phyloP scores from a whole-genome alignment of 2,329 filamentous ascomycete genomes.

The Pestalotiopsis sp. region DNA sequence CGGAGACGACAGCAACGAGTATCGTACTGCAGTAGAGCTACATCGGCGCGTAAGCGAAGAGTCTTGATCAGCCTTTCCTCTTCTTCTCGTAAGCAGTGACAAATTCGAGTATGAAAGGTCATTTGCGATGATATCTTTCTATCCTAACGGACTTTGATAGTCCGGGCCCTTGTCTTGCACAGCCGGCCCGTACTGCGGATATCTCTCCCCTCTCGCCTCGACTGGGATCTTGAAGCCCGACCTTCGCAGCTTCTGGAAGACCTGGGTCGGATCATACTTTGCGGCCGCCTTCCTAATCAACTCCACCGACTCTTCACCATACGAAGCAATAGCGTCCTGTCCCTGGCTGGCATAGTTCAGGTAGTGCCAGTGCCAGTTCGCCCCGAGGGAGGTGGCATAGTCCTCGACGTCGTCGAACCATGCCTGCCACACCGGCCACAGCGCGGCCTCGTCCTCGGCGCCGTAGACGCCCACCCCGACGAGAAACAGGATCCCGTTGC shows the following conservation, averaged over 20 bases:
- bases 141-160: background rate
- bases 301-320: constrained; percentile 36
- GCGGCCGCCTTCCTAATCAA: constrained; percentile 31
- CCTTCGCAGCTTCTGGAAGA: constrained; percentile 39
- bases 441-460: constrained; percentile 26
- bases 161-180: background rate
- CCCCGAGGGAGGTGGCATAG: constrained; percentile 17
- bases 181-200: background rate
- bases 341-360: constrained; percentile 40
- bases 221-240: constrained; percentile 39
- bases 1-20: constrained; percentile 11
- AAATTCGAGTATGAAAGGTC: background rate
- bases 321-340: constrained; percentile 33
- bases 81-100: background rate
- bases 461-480: constrained; percentile 33
- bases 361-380: constrained; percentile 34
- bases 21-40: background rate
- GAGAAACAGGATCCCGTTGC: constrained; percentile 33
- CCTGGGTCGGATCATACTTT: constrained; percentile 38
- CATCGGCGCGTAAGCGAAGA: background rate
- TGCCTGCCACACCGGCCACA: constrained; percentile 30
- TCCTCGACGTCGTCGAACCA: constrained; percentile 31
- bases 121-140: background rate
- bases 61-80: background rate
- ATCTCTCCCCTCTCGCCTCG: background rate